Evolutionary conservation across 2,329 filamentous ascomycete genomes (phyloP).

Genomic region (Graphiopsis chlorocephala): DNA sequence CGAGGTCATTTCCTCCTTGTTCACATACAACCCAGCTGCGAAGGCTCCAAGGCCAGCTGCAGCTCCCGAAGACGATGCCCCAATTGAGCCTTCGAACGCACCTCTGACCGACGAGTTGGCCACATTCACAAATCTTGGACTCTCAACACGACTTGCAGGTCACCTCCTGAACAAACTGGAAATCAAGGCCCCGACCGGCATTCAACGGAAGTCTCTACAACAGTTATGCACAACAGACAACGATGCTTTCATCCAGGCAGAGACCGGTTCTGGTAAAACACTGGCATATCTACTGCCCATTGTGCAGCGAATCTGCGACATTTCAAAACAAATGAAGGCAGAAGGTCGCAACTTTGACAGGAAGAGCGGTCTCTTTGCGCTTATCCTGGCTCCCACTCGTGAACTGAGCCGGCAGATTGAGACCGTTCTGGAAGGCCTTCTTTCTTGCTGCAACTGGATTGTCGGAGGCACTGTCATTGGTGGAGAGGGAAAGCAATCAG

Average conservation of each 20-base stretch:
- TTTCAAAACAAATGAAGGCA: conserved; percentile 56
- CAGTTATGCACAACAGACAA: conserved; percentile 75
- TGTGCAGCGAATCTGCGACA: conserved; percentile 78
- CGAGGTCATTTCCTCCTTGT: conserved; percentile 78
- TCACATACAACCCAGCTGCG: conserved; percentile 80
- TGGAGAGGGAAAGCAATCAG: conserved; percentile 72
- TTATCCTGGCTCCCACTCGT: conserved; percentile 89
- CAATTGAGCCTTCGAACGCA: conserved; percentile 80
- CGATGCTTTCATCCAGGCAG: conserved; percentile 93
- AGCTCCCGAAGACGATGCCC: conserved; percentile 44
- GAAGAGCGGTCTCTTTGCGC: conserved; percentile 86
- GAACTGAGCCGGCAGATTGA: conserved; percentile 94
- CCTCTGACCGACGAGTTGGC: conserved; percentile 79
- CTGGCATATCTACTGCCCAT: conserved; percentile 92
- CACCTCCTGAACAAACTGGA: conserved; percentile 83
- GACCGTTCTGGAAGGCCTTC: conserved; percentile 75
- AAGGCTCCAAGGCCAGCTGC: conserved; percentile 56
- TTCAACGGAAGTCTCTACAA: conserved; percentile 85
- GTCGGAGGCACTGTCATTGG: conserved; percentile 82
- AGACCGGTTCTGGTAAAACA: conserved; percentile 97
- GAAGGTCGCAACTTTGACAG: conserved; percentile 61
- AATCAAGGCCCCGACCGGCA: conserved; percentile 87
- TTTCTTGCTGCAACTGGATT: conserved; percentile 90
- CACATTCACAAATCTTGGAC: conserved; percentile 80
- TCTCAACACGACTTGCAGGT: conserved; percentile 75